A percentile compares a stretch with the other conserved stretches of the same genome.
Conservation (phyloP, 495 filamentous ascomycete genomes). For the Penicillium paxilli region DNA sequence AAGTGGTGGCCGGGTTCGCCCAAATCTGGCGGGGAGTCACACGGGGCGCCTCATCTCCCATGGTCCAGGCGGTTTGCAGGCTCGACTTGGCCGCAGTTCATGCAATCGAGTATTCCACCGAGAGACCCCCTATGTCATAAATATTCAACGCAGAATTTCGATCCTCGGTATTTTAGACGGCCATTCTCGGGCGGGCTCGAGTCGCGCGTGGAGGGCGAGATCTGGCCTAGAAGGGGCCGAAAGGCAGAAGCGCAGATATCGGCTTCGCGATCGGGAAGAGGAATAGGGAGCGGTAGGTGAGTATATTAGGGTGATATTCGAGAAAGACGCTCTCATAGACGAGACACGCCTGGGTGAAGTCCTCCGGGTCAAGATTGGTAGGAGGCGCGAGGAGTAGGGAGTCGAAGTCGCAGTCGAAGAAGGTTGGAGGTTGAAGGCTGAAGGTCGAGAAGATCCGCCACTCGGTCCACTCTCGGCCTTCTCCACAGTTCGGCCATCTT, state of each 20-base stretch:
- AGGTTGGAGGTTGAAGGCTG: slow-evolving; percentile 15
- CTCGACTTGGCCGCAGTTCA: slow-evolving; percentile 23
- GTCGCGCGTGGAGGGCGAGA: slow-evolving; percentile 11
- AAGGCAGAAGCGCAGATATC: background rate
- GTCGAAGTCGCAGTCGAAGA: too few species aligned
- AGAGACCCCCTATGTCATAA: background rate
- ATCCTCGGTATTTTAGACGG: slow-evolving; percentile 3
- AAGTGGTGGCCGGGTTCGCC: slow-evolving; percentile 48
- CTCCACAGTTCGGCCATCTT: slow-evolving; percentile 9
- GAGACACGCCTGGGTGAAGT: background rate
- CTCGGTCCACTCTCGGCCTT: slow-evolving; percentile 15
- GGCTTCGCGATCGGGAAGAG: background rate
- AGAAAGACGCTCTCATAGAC: background rate
- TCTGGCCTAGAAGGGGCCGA: slow-evolving; percentile 3
- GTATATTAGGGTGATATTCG: background rate
- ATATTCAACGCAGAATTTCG: background rate
- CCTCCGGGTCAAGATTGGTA: background rate
- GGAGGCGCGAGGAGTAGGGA: background rate
- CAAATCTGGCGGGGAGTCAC: slow-evolving; percentile 53
- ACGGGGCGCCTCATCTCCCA: slow-evolving; percentile 35
- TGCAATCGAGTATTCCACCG: slow-evolving; percentile 18
- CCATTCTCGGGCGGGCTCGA: slow-evolving; percentile 16
- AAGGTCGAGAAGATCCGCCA: slow-evolving; percentile 27
- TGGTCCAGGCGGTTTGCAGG: slow-evolving; percentile 29
- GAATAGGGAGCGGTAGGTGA: background rate